Conservation (phyloP, 352 stramenopile species). For the Sclerospora graminicola region DNA sequence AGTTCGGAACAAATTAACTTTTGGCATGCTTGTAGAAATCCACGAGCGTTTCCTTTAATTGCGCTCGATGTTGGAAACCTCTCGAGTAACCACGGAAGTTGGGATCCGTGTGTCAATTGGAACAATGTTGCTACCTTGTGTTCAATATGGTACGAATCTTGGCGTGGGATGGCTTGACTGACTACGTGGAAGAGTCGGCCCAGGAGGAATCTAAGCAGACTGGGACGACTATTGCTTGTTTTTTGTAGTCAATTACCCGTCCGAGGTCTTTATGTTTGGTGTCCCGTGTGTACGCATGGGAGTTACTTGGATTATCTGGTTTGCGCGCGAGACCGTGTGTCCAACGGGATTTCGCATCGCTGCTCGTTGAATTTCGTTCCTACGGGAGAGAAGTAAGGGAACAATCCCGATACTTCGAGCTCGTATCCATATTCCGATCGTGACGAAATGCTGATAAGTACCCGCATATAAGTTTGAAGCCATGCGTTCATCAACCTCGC, state of each 20-base stretch:
- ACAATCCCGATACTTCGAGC: too few species aligned
- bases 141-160: constrained; percentile 85
- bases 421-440: too few species aligned
- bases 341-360: constrained; percentile 64
- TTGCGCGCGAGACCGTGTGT: constrained; percentile 52
- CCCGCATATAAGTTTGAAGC: too few species aligned
- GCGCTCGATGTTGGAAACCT: constrained; percentile 61
- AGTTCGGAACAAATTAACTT: too few species aligned
- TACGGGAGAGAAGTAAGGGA: constrained; percentile 1
- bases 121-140: constrained; percentile 67
- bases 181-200: too few species aligned
- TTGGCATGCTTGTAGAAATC: constrained; percentile 45
- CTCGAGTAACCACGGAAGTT: constrained; percentile 27
- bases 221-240: too few species aligned
- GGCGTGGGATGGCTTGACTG: too few species aligned
- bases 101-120: constrained; percentile 45
- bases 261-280: constrained; percentile 86
- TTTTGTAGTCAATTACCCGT: constrained; percentile 69
- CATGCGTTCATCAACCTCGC: too few species aligned
- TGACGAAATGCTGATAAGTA: too few species aligned
- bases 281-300: constrained; percentile 84
- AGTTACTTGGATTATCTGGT: constrained; percentile 84
- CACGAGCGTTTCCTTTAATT: constrained; percentile 83
- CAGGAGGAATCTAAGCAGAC: too few species aligned
- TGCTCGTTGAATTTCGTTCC: constrained; percentile 41